Evolutionary conservation across 305 asterid species (phyloP), one percentile per base, ranked within the genome.

Genomic region (Petunia hybrid): DNA sequence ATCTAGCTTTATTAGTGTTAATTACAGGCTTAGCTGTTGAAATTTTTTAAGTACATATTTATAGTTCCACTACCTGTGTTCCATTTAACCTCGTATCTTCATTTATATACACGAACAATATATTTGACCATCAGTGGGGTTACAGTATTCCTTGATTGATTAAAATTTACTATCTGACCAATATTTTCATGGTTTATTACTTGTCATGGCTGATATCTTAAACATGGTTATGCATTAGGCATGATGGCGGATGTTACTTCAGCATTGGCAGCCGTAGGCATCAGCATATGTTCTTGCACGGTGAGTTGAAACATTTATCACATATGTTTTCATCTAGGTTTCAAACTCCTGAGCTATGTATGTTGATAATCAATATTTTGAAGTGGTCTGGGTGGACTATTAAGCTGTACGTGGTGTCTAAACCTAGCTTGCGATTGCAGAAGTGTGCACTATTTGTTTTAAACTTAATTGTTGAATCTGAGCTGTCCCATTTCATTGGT

Each of bases 181-280:
- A 53, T 2, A 2, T 1, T 64, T 55, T 74, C 45, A 51, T 74
- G 46, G 64, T 53, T 74, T 74, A 51, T 51, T 6, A 73, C 38
- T 14, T 74, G 2, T 74, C 62, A 36, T 53, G 46, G 79, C 48
- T 74, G 64, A 74, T 42, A 53, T 74, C 48, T 74, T 8, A 53
- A 73, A 74, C 64, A 13, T 4, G 41, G 38, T 40, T 8, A 69
- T 13, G 51, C 45, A 42, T 78, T 87, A 95, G 99, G 98, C 80
- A 93, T 95, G 94, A 90, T 95, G 97, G 99, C 94, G 1, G 99
- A 95, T 80, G 80, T 93, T 84, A 90, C 98, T 53, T 82, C 93
- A 82, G 91, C 94, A 69, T 87, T 95, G 82, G 92, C 97, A 83
- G 93, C 95, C 71, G 91, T 61, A 69, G 94, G 97, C 77, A 80